Base-by-base conservation (phyloP, 2,329 filamentous ascomycete species). In the Alternaria burnsii region DNA sequence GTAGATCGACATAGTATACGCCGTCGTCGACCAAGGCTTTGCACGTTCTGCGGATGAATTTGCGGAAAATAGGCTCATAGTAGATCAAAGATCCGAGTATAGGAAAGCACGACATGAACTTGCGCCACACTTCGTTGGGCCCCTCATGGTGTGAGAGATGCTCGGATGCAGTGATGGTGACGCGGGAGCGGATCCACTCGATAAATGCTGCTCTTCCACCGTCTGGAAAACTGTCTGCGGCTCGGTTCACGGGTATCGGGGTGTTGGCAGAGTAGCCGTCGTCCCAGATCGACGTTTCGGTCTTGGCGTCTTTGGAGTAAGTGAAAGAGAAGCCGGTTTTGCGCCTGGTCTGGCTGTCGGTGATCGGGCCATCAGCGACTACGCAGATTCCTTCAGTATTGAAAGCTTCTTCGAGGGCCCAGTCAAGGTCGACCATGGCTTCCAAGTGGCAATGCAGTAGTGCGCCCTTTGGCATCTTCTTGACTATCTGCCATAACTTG, bases 391-490 rank as follows among this genome's bases (percentile, higher is more conserved):
- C 92, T 0, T 89, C 87, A 0, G 88, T 90, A 11, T 83, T 82
- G 64, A 98, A 84, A 3, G 92, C 87, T 69, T 90, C 84, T 6
- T 89, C 86, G 40, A 97, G 85, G 8, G 97, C 81, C 81, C 88
- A 96, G 74, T 93, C 90, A 66, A 93, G 88, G 76, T 97, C 91
- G 51, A 97, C 91, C 89, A 96, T 96, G 70, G 94, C 93, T 77
- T 96, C 92, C 74, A 96, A 82, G 78, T 98, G 94, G 43, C 92
- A 92, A 81, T 98, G 94, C 61, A 97, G 81, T 30, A 97, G 82
- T 9, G 89, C 85, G 12, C 94, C 95, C 78, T 98, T 98, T 28
- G 94, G 94, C 91, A 98, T 93, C 65, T 83, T 86, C 60, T 89
- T 87, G 16, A 97, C 86, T 69, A 97, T 95, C 66, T 88, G 85